These are phyloP conservation scores for Jacaranda copaia DNA, from an alignment of 257 asterid species.

Conservation along the genomic window DNA sequence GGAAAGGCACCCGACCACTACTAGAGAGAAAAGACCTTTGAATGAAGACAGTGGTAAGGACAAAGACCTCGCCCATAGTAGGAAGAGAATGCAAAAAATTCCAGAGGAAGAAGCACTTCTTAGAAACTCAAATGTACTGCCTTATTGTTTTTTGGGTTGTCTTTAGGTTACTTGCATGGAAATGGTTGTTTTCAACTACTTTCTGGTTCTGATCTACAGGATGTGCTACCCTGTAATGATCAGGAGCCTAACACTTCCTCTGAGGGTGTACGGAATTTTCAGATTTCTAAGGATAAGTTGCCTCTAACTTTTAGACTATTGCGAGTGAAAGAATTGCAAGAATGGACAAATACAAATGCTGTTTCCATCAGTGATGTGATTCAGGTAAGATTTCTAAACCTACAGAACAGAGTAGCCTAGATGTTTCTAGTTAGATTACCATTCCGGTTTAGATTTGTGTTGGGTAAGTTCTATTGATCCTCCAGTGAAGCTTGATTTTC, in stretches of 20 bases:
- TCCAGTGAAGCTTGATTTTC: constrained; percentile 24
- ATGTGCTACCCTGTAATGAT: constrained; percentile 34
- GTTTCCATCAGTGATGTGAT: constrained; percentile 86
- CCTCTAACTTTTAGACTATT: constrained; percentile 72
- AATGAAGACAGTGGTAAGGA: constrained; percentile 51
- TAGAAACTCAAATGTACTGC: constrained; percentile 43
- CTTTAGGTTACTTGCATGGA: not conserved
- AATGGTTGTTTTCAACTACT: constrained; percentile 28
- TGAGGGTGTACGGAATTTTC: constrained; percentile 62
- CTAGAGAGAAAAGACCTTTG: constrained; percentile 60
- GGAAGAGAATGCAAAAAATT: constrained; percentile 60
- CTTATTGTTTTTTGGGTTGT: not conserved
- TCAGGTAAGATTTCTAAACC: constrained; percentile 54
- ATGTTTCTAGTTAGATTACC: constrained; percentile 23
- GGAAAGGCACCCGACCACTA: constrained; percentile 34
- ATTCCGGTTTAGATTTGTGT: not conserved
- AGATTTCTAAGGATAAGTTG: constrained; percentile 55
- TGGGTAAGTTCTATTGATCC: constrained; percentile 4
- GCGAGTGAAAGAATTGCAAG: constrained; percentile 78
- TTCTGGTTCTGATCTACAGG: constrained; percentile 41
- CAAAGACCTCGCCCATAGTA: constrained; percentile 42
- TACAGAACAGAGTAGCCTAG: not conserved
- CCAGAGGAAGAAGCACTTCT: constrained; percentile 48
- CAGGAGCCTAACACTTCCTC: constrained; percentile 37
- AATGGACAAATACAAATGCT: constrained; percentile 93